A percentile compares a stretch with the other conserved stretches of the same genome.
These are phyloP conservation scores for Citrus inodora DNA, from an alignment of 345 rosid genomes.

Conservation along the genomic window DNA sequence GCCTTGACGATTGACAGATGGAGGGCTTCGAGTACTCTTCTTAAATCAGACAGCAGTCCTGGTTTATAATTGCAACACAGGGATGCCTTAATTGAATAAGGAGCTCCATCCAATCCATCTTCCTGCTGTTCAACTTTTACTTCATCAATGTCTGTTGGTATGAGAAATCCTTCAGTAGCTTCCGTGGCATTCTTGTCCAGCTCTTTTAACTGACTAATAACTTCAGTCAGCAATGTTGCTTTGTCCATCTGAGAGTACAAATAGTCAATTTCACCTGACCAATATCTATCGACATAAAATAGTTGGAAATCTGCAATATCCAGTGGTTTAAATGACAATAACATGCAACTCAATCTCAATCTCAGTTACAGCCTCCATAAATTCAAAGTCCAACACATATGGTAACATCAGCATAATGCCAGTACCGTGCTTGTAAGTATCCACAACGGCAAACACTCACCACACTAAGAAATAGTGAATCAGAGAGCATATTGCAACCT, in stretches of 20 bases:
- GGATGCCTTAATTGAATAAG: conserved; percentile 34
- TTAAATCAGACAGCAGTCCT: conserved; percentile 36
- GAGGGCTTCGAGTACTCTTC: conserved; percentile 33
- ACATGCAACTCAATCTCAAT: not conserved
- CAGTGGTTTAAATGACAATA: not conserved
- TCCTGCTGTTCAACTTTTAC: conserved; percentile 33
- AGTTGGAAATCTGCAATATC: not conserved
- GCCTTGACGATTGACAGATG: conserved; percentile 30
- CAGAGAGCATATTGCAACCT: too few species aligned
- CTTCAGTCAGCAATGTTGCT: conserved; percentile 48
- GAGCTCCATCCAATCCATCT: conserved; percentile 21
- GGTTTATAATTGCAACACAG: conserved; percentile 44
- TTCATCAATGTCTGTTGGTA: conserved; percentile 47
- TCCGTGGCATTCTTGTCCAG: conserved; percentile 33
- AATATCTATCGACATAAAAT: not conserved
- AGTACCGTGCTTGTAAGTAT: not conserved
- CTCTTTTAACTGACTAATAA: conserved; percentile 30
- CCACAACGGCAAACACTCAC: not conserved
- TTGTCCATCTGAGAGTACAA: conserved; percentile 45
- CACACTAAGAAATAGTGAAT: not conserved
- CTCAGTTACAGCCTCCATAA: too few species aligned
- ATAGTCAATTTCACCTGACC: not conserved
- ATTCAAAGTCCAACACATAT: not conserved
- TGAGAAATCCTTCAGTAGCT: conserved; percentile 33
- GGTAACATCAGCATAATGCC: not conserved